phyloP scores from a whole-genome alignment of 257 asterid genomes.

The Nicotiana benthamiana region DNA sequence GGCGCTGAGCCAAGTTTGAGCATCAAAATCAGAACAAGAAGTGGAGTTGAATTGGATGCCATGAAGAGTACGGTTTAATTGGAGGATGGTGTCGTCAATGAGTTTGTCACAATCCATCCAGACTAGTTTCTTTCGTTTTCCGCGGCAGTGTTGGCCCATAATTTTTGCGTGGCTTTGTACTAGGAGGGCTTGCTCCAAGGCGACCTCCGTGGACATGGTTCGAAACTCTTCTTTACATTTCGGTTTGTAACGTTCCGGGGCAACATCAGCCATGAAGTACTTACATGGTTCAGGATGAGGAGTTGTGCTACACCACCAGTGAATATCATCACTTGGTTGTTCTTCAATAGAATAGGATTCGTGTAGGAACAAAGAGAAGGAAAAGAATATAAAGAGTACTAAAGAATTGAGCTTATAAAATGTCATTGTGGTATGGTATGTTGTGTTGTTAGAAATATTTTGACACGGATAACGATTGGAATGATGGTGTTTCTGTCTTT shows the following conservation, averaged over 20 bases:
- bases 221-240: slow-evolving; percentile 37
- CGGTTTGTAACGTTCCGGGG: slow-evolving; percentile 16
- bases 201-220: slow-evolving; percentile 30
- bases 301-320: slow-evolving; percentile 54
- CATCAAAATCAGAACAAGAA: slow-evolving; percentile 24
- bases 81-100: slow-evolving; percentile 37
- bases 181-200: slow-evolving; percentile 39
- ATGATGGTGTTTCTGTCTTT: neutral
- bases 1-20: slow-evolving; percentile 79
- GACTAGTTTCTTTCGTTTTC: slow-evolving; percentile 22
- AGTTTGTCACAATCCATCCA: slow-evolving; percentile 47
- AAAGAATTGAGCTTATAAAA: neutral
- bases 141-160: slow-evolving; percentile 13
- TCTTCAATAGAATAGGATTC: neutral
- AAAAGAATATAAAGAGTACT: slow-evolving; percentile 1
- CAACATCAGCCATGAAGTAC: slow-evolving; percentile 30
- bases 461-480: neutral
- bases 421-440: neutral
- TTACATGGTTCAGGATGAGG: slow-evolving; percentile 62
- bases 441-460: neutral
- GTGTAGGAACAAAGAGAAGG: slow-evolving; percentile 13
- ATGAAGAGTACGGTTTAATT: slow-evolving; percentile 36
- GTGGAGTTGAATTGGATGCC: slow-evolving; percentile 22
- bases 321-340: slow-evolving; percentile 21
- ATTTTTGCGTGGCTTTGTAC: slow-evolving; percentile 22